Evolutionary conservation across 2,329 filamentous ascomycete species (phyloP).

Genomic region (Neofusicoccum cordaticola): DNA sequence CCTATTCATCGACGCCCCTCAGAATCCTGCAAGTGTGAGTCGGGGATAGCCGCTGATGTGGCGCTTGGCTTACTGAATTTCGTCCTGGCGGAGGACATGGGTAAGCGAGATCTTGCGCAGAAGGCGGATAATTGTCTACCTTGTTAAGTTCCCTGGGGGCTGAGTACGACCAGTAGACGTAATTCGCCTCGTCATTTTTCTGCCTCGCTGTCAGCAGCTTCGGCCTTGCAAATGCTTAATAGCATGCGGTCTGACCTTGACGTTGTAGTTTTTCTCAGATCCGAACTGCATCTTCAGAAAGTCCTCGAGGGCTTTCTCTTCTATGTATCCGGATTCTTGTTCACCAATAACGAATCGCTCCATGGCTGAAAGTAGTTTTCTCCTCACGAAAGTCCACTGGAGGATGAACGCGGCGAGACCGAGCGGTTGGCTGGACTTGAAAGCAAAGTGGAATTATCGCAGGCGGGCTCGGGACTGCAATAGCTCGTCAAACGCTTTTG

Average conservation of each 20-base stretch:
- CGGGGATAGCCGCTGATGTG: not conserved
- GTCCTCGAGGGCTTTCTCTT: not conserved
- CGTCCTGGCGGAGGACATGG: not conserved
- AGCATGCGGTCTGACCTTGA: not conserved
- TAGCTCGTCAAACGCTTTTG: not conserved
- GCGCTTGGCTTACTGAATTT: conserved; percentile 1
- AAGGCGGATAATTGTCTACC: not conserved
- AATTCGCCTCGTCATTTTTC: conserved; percentile 1
- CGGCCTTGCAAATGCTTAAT: not conserved
- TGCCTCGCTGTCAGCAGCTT: not conserved
- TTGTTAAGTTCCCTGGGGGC: conserved; percentile 1
- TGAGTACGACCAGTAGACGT: conserved; percentile 5
- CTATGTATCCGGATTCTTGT: conserved; percentile 3
- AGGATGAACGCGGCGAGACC: not conserved
- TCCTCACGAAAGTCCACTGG: not conserved
- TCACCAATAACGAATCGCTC: not conserved
- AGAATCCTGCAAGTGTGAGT: not conserved
- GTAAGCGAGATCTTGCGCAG: not conserved
- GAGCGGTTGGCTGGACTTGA: not conserved
- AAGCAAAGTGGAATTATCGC: not conserved
- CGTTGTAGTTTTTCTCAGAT: not conserved
- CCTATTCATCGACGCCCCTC: conserved; percentile 1
- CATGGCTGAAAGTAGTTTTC: not conserved
- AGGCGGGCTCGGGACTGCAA: not conserved
- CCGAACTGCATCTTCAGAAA: not conserved